Conservation (phyloP, 345 rosid species). For the Pseudoturritis turrita region DNA sequence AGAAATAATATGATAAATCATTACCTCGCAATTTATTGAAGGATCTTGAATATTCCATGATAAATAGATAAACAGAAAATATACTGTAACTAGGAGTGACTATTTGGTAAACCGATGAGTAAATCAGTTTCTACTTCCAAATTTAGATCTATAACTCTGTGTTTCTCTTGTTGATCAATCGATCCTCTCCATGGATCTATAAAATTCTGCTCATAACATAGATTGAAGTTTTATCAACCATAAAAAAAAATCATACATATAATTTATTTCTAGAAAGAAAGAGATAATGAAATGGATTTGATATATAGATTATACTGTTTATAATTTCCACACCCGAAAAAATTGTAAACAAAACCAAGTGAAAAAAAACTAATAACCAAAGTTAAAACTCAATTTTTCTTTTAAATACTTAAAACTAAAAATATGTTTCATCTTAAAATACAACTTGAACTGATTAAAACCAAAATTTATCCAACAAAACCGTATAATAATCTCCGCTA, state of each 20-base stretch:
- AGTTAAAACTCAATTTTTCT: not conserved
- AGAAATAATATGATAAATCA: not conserved
- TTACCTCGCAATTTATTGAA: not conserved
- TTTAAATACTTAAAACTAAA: not conserved
- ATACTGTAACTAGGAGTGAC: not conserved
- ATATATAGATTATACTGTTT: not conserved
- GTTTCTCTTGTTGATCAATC: slow-evolving; percentile 10
- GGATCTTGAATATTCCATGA: not conserved
- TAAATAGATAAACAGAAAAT: not conserved
- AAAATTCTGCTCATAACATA: slow-evolving; percentile 17
- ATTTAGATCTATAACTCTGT: slow-evolving; percentile 25
- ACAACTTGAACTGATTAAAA: not conserved
- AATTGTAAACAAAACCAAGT: not conserved
- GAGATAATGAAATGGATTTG: not conserved
- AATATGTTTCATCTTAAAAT: not conserved
- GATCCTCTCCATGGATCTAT: slow-evolving; percentile 20
- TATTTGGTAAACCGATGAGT: slow-evolving; percentile 27
- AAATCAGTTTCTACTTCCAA: slow-evolving; percentile 28
- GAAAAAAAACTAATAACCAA: not conserved
- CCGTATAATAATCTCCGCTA: not conserved
- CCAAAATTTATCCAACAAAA: not conserved
- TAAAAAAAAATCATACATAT: not conserved
- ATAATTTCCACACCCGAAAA: not conserved
- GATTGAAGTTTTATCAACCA: not conserved
- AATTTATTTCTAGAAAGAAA: not conserved